Evolutionary conservation across 202 grass and related monocot genomes (phyloP).

Genomic region (Panicum virgatum): DNA sequence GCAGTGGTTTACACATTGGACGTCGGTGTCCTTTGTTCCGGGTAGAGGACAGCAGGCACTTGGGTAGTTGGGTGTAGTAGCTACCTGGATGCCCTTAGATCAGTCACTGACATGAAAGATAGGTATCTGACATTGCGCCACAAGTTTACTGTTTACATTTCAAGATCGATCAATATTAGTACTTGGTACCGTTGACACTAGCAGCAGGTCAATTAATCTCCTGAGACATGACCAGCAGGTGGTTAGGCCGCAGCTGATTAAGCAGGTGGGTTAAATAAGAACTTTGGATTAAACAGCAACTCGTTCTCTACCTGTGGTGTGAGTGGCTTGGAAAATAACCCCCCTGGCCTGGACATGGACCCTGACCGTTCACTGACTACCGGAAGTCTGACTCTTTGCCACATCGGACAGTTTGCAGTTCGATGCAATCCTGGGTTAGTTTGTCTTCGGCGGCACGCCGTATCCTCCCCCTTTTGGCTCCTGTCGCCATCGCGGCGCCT

Average conservation of each 20-base stretch:
- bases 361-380: neutral
- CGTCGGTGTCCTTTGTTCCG: neutral
- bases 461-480: neutral
- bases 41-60: neutral
- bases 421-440: neutral
- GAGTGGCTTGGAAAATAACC: neutral
- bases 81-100: neutral
- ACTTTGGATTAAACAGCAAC: neutral
- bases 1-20: conserved; percentile 22
- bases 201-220: neutral
- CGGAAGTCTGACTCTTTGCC: conserved; percentile 20
- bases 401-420: neutral
- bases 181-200: neutral
- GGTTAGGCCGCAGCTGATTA: too few relatives aligned
- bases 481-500: conserved; percentile 22
- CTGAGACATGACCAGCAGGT: neutral
- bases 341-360: neutral
- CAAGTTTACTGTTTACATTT: too few relatives aligned
- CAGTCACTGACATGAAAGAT: neutral
- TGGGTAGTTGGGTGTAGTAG: too few relatives aligned
- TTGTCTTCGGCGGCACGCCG: neutral
- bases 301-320: neutral
- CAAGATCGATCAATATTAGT: too few relatives aligned
- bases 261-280: too few relatives aligned
- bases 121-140: neutral